Evolutionary conservation across 768 basidiomycete species (phyloP).

Genomic region (Rhodocollybia butyracea): DNA sequence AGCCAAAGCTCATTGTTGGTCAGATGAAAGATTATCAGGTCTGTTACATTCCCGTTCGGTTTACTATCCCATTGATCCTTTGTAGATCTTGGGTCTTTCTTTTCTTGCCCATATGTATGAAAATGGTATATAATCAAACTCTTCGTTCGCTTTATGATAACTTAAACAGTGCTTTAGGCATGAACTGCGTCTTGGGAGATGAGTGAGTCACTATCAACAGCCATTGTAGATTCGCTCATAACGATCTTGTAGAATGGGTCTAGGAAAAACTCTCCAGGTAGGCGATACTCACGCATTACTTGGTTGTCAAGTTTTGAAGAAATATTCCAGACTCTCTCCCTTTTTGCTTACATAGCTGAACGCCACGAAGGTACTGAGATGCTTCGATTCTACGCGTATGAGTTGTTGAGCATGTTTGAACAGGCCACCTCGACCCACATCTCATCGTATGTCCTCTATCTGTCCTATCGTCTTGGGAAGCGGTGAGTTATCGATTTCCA

Average conservation of each 20-base stretch:
- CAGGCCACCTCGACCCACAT: conserved; percentile 53
- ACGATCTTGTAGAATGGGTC: conserved; percentile 45
- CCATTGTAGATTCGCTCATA: neutral
- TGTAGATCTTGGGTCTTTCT: conserved; percentile 57
- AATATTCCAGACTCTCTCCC: conserved; percentile 42
- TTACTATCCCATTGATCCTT: neutral
- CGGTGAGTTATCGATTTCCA: conserved; percentile 27
- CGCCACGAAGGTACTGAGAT: conserved; percentile 28
- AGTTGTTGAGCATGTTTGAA: too few relatives aligned
- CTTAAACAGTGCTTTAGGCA: conserved; percentile 33
- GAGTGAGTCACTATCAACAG: conserved; percentile 41
- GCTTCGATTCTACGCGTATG: too few relatives aligned
- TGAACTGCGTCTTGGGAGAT: conserved; percentile 73
- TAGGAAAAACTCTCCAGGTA: conserved; percentile 65
- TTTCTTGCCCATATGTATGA: conserved; percentile 66
- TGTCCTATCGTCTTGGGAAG: conserved; percentile 57
- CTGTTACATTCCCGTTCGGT: conserved; percentile 8
- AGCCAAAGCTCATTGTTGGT: conserved; percentile 52
- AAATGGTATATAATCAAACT: conserved; percentile 42
- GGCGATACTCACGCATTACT: neutral
- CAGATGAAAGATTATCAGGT: conserved; percentile 74
- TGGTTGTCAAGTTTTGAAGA: conserved; percentile 6
- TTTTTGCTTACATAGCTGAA: conserved; percentile 69
- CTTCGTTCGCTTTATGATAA: neutral
- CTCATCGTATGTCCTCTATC: conserved; percentile 74